Conservation (phyloP, 345 rosid species). For the Xanthoceras sorbifolium region DNA sequence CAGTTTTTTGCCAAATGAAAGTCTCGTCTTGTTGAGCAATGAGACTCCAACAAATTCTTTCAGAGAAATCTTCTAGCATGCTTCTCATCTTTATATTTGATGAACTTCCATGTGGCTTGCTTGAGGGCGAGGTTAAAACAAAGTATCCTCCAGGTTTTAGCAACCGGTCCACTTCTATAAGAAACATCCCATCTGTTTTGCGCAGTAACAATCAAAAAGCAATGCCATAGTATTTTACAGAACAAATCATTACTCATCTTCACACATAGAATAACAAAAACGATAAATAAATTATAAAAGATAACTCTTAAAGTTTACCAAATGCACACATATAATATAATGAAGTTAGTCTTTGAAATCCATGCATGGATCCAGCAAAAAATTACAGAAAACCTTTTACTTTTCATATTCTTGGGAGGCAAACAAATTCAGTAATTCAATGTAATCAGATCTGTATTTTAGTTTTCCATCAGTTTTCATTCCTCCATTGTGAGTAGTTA, state of each 20-base stretch:
- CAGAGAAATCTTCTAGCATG: constrained; percentile 59
- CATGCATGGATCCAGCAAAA: neutral
- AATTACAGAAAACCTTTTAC: neutral
- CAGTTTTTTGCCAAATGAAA: constrained; percentile 93
- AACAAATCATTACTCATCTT: neutral
- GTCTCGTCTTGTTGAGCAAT: constrained; percentile 96
- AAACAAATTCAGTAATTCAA: neutral
- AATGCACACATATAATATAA: neutral
- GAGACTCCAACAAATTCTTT: constrained; percentile 82
- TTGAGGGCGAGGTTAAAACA: constrained; percentile 78
- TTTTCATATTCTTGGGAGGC: neutral
- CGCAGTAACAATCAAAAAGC: constrained; percentile 27
- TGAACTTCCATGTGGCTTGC: constrained; percentile 57
- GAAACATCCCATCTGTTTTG: constrained; percentile 78
- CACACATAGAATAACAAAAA: neutral
- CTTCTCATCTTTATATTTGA: constrained; percentile 52
- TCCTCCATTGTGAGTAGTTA: neutral
- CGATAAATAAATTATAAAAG: neutral
- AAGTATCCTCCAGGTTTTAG: constrained; percentile 97
- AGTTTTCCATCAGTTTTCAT: neutral
- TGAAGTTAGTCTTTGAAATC: neutral
- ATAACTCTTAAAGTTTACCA: neutral
- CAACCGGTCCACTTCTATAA: constrained; percentile 90
- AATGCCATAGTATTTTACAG: neutral
- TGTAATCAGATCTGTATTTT: neutral